Evolutionary conservation across 208 protist genomes (phyloP), one percentile per base, ranked within the genome.

Genomic region (Crithidia sp.): DNA sequence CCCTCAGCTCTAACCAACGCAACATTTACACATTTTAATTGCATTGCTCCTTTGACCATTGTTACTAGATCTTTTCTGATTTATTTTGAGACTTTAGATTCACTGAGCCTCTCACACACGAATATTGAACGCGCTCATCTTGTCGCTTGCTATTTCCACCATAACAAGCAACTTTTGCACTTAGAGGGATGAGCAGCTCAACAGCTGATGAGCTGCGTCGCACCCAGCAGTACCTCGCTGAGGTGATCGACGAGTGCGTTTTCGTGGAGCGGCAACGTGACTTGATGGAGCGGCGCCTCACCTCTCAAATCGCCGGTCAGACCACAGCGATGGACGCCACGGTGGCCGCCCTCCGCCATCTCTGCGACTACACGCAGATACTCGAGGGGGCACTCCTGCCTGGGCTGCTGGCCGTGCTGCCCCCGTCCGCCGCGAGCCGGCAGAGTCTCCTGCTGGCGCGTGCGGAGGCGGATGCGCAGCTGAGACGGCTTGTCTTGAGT

Each of bases 181-280:
- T 28, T 49, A 45, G 5, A 54, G 72, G 70, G 50, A 52, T 52
- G 40, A 47, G 54, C 63, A 45, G 43, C 7, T 54, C 52, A 7
- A 9, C 47, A 43, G 36, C 40, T 2, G 69, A 79, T 43, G 74
- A 76, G 37, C 57, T 84, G 50, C 60, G 49, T 39, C 88, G 68
- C 64, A 71, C 77, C 12, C 79, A 88, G 59, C 67, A 81, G 50
- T 82, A 84, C 45, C 73, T 94, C 0, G 84, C 83, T 0, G 89
- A 94, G 59, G 84, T 94, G 0, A 87, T 94, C 65, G 89, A 94
- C 74, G 89, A 94, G 67, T 90, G 83, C 65, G 79, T 94, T 17
- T 90, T 90, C 47, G 77, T 86, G 9, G 89, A 94, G 69, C 68
- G 70, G n/a, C 86, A 94, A 71, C 82, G 86, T 37, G 79, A 86